phyloP scores from a whole-genome alignment of 164 flowering plant species.

The Liriodendron chinense region DNA sequence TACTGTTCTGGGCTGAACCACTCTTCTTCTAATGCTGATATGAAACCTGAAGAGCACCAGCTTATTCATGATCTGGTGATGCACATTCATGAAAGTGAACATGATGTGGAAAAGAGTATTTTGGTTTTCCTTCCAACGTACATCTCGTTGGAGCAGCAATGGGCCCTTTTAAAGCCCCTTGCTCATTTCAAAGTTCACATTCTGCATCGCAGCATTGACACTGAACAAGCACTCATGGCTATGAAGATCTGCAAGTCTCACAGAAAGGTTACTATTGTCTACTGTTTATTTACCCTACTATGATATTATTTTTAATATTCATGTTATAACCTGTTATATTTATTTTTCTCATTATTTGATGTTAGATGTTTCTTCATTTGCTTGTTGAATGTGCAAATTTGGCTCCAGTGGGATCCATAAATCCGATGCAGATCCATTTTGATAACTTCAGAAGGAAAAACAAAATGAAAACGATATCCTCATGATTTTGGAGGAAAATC shows the following conservation, averaged over 20 bases:
- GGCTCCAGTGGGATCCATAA: neutral
- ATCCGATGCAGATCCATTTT: neutral
- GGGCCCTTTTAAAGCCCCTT: conserved; percentile 57
- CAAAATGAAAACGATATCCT: neutral
- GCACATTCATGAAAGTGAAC: conserved; percentile 78
- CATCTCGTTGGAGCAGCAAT: conserved; percentile 75
- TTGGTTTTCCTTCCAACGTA: conserved; percentile 96
- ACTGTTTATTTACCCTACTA: neutral
- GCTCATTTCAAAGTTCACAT: conserved; percentile 73
- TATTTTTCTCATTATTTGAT: neutral
- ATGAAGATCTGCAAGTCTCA: conserved; percentile 85
- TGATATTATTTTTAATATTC: neutral
- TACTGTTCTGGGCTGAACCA: conserved; percentile 52
- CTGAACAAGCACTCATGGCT: conserved; percentile 76
- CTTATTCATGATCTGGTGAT: conserved; percentile 78
- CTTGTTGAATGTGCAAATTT: neutral
- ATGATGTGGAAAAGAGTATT: conserved; percentile 87
- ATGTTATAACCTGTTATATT: neutral
- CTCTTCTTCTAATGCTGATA: conserved; percentile 40
- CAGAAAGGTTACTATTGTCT: conserved; percentile 57
- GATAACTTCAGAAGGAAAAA: no score
- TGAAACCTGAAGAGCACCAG: conserved; percentile 64
- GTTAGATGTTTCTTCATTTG: neutral
- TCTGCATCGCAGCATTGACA: conserved; percentile 89
- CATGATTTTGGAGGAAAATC: neutral